Percentiles rank a stretch among this genome's conserved stretches.
Evolutionary conservation across 1,139 yeast genomes (phyloP).

Genomic region (Lodderomyces beijingensis): DNA sequence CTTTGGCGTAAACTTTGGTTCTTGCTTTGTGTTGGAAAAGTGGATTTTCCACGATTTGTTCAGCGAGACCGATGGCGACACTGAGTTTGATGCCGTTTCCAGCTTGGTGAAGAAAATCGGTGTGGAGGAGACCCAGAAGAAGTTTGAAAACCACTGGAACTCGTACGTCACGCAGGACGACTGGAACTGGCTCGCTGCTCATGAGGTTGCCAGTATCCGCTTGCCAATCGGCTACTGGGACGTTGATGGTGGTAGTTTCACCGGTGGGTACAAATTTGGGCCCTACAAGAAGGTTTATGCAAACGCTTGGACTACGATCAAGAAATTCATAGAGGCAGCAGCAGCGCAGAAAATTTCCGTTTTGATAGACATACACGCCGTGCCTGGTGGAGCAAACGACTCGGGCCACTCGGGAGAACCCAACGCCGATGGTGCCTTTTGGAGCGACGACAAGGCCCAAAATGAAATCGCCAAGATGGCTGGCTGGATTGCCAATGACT

Average conservation of each 20-base stretch:
- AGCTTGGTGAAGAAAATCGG: conserved; percentile 48
- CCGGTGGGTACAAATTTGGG: conserved; percentile 60
- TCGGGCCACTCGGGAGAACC: conserved; percentile 76
- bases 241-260: conserved; percentile 57
- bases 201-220: conserved; percentile 72
- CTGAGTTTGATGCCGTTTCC: conserved; percentile 70
- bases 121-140: conserved; percentile 47
- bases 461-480: conserved; percentile 48
- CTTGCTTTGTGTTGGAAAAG: conserved; percentile 75
- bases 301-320: conserved; percentile 66
- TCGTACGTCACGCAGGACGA: conserved; percentile 63
- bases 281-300: conserved; percentile 51
- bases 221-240: conserved; percentile 93
- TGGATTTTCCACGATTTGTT: conserved; percentile 63
- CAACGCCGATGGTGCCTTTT: conserved; percentile 54
- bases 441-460: conserved; percentile 46
- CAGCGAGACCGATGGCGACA: conserved; percentile 43
- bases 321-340: conserved; percentile 51
- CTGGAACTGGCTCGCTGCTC: conserved; percentile 69
- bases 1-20: conserved; percentile 85
- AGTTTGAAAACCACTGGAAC: conserved; percentile 67
- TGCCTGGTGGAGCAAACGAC: conserved; percentile 85
- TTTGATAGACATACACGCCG: conserved; percentile 78
- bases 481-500: conserved; percentile 59
- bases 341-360: conserved; percentile 59